Evolutionary conservation across 192 early-diverging fungal species (phyloP).

Genomic region (Coemansia sp.): DNA sequence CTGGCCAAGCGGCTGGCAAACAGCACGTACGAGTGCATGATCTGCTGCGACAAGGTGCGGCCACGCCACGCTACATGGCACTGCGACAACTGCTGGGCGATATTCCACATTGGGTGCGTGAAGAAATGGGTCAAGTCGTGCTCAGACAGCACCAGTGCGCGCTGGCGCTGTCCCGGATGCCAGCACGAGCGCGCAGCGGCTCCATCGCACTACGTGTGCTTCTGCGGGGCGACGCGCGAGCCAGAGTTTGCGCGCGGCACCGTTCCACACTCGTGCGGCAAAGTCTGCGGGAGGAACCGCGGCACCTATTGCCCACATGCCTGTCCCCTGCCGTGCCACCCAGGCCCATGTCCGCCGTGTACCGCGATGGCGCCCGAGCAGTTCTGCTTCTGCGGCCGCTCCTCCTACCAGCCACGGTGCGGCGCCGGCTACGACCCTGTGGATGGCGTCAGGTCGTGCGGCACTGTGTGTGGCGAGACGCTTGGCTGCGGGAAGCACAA

Average conservation of each 20-base stretch:
- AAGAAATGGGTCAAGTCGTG: slow-evolving; percentile 77
- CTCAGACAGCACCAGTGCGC: slow-evolving; percentile 23
- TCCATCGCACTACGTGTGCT: slow-evolving; percentile 80
- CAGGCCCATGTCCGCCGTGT: slow-evolving; percentile 94
- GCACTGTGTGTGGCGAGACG: slow-evolving; percentile 64
- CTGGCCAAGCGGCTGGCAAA: slow-evolving; percentile 66
- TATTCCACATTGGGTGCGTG: slow-evolving; percentile 89
- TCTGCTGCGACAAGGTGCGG: slow-evolving; percentile 87
- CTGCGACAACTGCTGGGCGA: slow-evolving; percentile 84
- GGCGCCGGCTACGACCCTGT: slow-evolving; percentile 66
- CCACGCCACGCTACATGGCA: slow-evolving; percentile 76
- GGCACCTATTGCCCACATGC: slow-evolving; percentile 70
- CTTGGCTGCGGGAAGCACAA: slow-evolving; percentile 72
- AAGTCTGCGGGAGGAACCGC: slow-evolving; percentile 66
- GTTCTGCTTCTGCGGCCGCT: slow-evolving; percentile 83
- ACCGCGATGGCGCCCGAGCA: slow-evolving; percentile 72
- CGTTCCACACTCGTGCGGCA: slow-evolving; percentile 85
- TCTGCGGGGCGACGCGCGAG: slow-evolving; percentile 80
- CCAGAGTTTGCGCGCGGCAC: slow-evolving; percentile 65
- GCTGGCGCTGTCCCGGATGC: slow-evolving; percentile 94
- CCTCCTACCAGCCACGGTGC: slow-evolving; percentile 69
- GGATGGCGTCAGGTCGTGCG: slow-evolving; percentile 68
- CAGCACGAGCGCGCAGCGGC: slow-evolving; percentile 67
- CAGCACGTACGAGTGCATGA: slow-evolving; percentile 91
- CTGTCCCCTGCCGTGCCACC: slow-evolving; percentile 86